phyloP scores from a whole-genome alignment of 1,284 basidiomycete genomes.

The Phylloboletellus chloephorus region DNA sequence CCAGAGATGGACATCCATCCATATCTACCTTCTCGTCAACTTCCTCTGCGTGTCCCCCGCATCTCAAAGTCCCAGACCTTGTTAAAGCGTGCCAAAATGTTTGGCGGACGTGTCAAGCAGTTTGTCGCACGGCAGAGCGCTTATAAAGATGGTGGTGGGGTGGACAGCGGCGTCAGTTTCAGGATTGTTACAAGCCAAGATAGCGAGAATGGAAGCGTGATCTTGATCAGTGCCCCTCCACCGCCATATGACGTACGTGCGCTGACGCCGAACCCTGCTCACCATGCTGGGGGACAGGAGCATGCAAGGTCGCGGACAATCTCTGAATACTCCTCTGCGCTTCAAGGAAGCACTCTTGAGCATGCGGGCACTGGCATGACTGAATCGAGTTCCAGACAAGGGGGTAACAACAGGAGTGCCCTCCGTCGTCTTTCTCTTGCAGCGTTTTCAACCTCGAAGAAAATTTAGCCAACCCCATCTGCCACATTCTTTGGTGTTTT shows the following conservation, averaged over 20 bases:
- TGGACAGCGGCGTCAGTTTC: conserved; percentile 21
- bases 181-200: conserved; percentile 22
- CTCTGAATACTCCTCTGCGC: conserved; percentile 23
- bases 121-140: conserved; percentile 17
- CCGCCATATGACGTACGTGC: conserved; percentile 21
- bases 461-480: conserved; percentile 8
- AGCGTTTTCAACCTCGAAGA: conserved; percentile 27
- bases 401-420: conserved; percentile 17
- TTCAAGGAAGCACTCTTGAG: conserved; percentile 17
- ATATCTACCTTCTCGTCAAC: conserved; percentile 6
- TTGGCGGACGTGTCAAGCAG: conserved; percentile 27
- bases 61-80: conserved; percentile 17
- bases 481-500: neutral
- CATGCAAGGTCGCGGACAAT: conserved; percentile 16
- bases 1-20: conserved; percentile 8
- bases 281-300: conserved; percentile 5
- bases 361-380: conserved; percentile 6
- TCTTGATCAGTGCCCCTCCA: conserved; percentile 29
- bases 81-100: conserved; percentile 26
- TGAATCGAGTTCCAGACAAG: conserved; percentile 17
- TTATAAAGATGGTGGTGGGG: conserved; percentile 13
- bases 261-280: conserved; percentile 4
- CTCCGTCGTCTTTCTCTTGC: conserved; percentile 28
- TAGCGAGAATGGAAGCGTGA: conserved; percentile 30
- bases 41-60: conserved; percentile 1